Conservation (phyloP, 1,284 basidiomycete genomes). For the Ganoderma lucidum region DNA sequence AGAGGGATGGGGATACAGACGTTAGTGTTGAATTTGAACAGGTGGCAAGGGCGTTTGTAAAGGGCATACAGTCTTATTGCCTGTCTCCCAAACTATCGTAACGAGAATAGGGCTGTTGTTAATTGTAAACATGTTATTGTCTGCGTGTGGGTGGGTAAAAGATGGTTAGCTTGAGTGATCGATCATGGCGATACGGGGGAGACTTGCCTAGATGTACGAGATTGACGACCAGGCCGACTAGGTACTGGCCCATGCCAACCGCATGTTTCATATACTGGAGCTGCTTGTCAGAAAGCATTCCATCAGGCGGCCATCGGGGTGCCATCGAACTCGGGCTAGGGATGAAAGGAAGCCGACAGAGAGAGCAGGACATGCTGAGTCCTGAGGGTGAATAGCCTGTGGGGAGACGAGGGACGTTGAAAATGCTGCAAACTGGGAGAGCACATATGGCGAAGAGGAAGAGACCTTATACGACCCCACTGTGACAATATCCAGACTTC, state of each 20-base stretch:
- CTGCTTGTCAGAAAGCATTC: slow-evolving; percentile 33
- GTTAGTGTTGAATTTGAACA: background rate
- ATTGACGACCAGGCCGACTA: slow-evolving; percentile 20
- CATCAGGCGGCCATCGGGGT: slow-evolving; percentile 32
- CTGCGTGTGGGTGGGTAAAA: slow-evolving; percentile 6
- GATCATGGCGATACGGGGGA: background rate
- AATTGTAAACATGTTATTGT: slow-evolving; percentile 23
- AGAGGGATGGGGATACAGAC: background rate
- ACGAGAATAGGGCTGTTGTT: slow-evolving; percentile 12
- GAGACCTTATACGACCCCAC: background rate
- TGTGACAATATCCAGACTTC: background rate
- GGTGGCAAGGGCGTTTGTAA: background rate
- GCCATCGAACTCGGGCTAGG: slow-evolving; percentile 25
- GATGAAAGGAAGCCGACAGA: slow-evolving; percentile 39
- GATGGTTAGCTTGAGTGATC: background rate
- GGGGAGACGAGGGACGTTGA: background rate
- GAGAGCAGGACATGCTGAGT: slow-evolving; percentile 36
- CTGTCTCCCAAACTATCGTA: slow-evolving; percentile 26
- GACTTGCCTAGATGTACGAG: slow-evolving; percentile 21
- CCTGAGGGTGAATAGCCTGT: background rate
- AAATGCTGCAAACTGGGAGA: background rate
- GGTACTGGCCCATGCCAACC: slow-evolving; percentile 26
- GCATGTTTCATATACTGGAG: slow-evolving; percentile 31
- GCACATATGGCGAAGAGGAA: background rate
- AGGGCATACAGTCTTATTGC: slow-evolving; percentile 21